Evolutionary conservation across 495 filamentous ascomycete genomes (phyloP), one percentile per base, ranked within the genome.

Genomic region (Penicillium goetzii): DNA sequence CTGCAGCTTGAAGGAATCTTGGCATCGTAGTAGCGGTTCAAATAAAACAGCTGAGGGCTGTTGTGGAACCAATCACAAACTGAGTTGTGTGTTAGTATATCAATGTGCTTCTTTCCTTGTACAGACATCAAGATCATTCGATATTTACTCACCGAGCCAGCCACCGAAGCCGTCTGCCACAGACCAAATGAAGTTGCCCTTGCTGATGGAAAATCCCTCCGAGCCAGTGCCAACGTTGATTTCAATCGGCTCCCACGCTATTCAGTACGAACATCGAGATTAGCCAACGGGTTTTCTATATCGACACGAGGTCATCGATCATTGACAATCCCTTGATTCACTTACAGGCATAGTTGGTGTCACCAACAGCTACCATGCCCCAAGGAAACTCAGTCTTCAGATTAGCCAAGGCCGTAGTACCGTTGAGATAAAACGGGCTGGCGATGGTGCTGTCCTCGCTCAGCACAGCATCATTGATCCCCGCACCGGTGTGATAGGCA

Each of bases 61-160:
- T 80, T 82, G 68, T 85, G 83, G 65, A 69, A 81, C 83, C 84
- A 86, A 58, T 85, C 79, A 55, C 84, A 86, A 7, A 80, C 83
- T 86, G 28, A 28, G 34, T 19, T 45, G 15, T 3, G 23, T 23
- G 49, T 60, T 4, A 60, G 47, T 47, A 15, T 23, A 50, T 23
- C 30, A n/a, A 36, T 43, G 55, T 8, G 43, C 11, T 43, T 26
- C 9, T 21, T 30, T 30, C 26, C 25, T 11, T 5, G 34, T 59
- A 60, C 32, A 59, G 56, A 33, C 19, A 45, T 23, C 19, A 10
- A 26, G 56, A 21, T 34, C 32, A 49, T 43, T 41, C 11, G 11
- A 25, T n/a, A 7, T 17, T 11, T 52, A 77, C 81, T 68, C 67
- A 85, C 82, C 81, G 23, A 84, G 64, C 83, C 83, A 85, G 19